Base-by-base conservation (phyloP, 1,284 basidiomycete species). In the Leccinum fallax region DNA sequence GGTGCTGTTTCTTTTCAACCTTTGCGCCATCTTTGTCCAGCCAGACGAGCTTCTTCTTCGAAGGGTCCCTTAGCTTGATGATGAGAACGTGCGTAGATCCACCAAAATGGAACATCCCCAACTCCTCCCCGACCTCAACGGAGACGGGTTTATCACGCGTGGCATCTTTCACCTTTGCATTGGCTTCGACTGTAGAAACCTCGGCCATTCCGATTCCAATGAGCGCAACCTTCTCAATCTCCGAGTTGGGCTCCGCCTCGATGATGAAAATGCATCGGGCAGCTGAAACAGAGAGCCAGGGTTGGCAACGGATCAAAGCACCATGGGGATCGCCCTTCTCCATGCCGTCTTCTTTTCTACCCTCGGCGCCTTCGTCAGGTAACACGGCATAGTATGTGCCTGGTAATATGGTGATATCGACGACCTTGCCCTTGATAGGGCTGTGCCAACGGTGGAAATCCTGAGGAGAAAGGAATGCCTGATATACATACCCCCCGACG, bases 381-480 rank as follows among this genome's bases (percentile, higher is more conserved):
- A 68, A 26, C 66, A 30, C 69, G 26, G 79, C 80, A 63, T 77
- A 86, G 70, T 85, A 86, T 0, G 83, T 81, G 6, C 86, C 85
- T 1, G 76, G 70, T 2, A 85, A 69, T 4, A 75, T 60, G 4
- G 74, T 71, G 2, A 73, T 72, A 58, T 80, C 80, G 32, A 71
- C 68, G 62, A 87, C 76, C 0, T 61, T 77, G 4, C 85, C 85
- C 8, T 75, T 73, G 15, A 87, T 76, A 7, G 85, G 84, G 26
- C 76, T 74, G 65, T 82, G 80, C 85, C 84, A 86, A 53, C 84
- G 80, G 66, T 86, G 84, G 67, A 83, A 86, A 26, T 77, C 76
- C 5, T 74, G 59, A 0, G 81, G 75, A 38, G 73, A 76, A 51
- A 87, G 78, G 75, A 81, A 86, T 1, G 79, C 82, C 65, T 86